Percentiles rank a stretch among this genome's conserved stretches.
Evolutionary conservation across 139 green algal genomes (phyloP).

Genomic region (Haematococcus sp.): DNA sequence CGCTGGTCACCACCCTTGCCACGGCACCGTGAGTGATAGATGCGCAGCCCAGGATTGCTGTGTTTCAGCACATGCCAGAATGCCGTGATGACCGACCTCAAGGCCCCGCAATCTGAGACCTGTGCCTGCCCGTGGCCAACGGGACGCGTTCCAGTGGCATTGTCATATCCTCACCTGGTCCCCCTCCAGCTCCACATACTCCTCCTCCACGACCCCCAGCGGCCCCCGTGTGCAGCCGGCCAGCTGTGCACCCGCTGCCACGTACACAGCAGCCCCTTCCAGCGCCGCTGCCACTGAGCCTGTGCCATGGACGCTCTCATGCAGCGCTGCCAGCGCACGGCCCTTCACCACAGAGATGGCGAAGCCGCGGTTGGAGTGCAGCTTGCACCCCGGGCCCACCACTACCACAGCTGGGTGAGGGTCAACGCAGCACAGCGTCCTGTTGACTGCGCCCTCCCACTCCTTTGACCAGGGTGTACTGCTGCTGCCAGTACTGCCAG

Average conservation of each 20-base stretch:
- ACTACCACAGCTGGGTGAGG: constrained; percentile 18
- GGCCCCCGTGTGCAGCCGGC: constrained; percentile 19
- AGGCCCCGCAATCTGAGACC: no score
- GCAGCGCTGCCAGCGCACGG: constrained; percentile 1
- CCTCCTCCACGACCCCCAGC: constrained; percentile 35
- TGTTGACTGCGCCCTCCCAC: background rate
- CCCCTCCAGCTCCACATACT: constrained; percentile 30
- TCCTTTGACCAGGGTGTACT: background rate
- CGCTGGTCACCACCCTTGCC: background rate
- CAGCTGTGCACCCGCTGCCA: constrained; percentile 11
- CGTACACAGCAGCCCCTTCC: background rate
- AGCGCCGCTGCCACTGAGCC: background rate
- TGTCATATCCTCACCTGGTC: constrained; percentile 18
- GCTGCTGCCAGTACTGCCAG: no score
- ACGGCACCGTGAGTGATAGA: no score
- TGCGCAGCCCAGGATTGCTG: no score
- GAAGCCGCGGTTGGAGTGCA: constrained; percentile 30
- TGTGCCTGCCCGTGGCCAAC: no score
- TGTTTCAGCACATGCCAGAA: no score
- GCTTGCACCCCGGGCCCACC: constrained; percentile 24
- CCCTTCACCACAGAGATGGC: constrained; percentile 32
- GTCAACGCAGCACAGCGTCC: constrained; percentile 10
- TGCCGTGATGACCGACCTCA: no score
- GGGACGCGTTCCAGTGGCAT: no score
- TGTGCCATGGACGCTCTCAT: background rate